Evolutionary conservation across 306 rosid genomes (phyloP).

Genomic region (Cyamopsis tetragonoloba): DNA sequence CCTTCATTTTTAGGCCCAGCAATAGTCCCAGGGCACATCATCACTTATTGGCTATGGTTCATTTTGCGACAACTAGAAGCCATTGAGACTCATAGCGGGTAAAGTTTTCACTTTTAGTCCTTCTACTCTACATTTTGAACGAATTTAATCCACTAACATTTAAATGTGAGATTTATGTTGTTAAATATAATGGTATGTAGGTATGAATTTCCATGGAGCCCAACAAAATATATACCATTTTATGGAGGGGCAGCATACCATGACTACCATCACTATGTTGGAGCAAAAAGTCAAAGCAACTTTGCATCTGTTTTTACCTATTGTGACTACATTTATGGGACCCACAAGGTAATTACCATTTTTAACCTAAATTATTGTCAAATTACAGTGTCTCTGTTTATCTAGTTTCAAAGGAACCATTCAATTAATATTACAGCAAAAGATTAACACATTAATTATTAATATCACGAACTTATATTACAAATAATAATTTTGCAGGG

Average conservation of each 20-base stretch:
- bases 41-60: slow-evolving; percentile 85
- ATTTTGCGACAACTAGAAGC: slow-evolving; percentile 79
- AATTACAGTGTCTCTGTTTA: neutral
- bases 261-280: slow-evolving; percentile 82
- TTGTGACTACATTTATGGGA: slow-evolving; percentile 78
- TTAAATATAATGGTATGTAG: no score
- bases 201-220: slow-evolving; percentile 83
- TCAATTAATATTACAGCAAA: neutral
- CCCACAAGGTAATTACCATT: slow-evolving; percentile 53
- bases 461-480: neutral
- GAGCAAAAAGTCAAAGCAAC: slow-evolving; percentile 68
- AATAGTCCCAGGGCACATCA: slow-evolving; percentile 74
- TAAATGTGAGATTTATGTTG: neutral
- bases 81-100: slow-evolving; percentile 85
- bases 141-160: no score
- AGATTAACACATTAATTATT: neutral
- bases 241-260: slow-evolving; percentile 73
- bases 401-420: neutral
- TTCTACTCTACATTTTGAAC: no score
- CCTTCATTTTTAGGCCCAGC: slow-evolving; percentile 85
- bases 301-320: slow-evolving; percentile 81
- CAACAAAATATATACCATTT: slow-evolving; percentile 72
- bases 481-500: slow-evolving; percentile 22
- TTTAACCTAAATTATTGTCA: neutral
- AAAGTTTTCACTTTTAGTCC: no score